Evolutionary conservation across 2,329 filamentous ascomycete species (phyloP).

Genomic region (Orbilia oligospora): DNA sequence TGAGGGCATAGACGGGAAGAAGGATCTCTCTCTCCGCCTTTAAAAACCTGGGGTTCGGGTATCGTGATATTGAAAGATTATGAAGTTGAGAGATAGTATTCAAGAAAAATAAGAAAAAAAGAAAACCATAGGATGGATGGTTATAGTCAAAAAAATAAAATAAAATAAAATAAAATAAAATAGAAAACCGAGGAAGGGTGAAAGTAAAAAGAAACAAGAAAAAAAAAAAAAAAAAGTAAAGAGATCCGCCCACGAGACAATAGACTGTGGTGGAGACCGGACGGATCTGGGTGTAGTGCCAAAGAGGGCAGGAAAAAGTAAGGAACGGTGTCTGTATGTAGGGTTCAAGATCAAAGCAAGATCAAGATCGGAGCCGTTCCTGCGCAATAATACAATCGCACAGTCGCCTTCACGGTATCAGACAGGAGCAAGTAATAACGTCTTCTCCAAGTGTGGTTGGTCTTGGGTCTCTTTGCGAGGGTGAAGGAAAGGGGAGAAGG

Average conservation of each 20-base stretch:
- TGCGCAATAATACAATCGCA: conserved; percentile 53
- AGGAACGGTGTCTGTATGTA: conserved; percentile 38
- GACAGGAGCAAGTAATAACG: conserved; percentile 38
- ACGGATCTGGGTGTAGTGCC: conserved; percentile 60
- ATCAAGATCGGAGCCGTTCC: conserved; percentile 59
- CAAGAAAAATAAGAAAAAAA: conserved; percentile 60
- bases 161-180: conserved; percentile 17
- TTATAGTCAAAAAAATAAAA: conserved; percentile 25
- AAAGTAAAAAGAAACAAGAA: conserved; percentile 4
- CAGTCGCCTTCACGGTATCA: conserved; percentile 30
- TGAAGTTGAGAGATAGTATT: conserved; percentile 35
- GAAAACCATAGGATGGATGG: conserved; percentile 32
- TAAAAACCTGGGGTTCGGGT: conserved; percentile 40
- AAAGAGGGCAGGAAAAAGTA: conserved; percentile 60
- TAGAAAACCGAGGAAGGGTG: background rate
- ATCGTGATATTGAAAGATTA: conserved; percentile 39
- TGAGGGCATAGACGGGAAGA: conserved; percentile 14
- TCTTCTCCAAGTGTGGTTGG: conserved; percentile 55
- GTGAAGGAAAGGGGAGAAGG: conserved; percentile 55
- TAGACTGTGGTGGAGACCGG: conserved; percentile 56
- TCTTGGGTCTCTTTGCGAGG: conserved; percentile 61
- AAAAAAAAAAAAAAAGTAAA: conserved; percentile 55
- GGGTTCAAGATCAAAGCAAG: conserved; percentile 47
- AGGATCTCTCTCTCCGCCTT: conserved; percentile 20
- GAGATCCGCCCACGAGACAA: conserved; percentile 57